Base-by-base conservation (phyloP, 2,329 filamentous ascomycete species). In the Cadophora sp. region DNA sequence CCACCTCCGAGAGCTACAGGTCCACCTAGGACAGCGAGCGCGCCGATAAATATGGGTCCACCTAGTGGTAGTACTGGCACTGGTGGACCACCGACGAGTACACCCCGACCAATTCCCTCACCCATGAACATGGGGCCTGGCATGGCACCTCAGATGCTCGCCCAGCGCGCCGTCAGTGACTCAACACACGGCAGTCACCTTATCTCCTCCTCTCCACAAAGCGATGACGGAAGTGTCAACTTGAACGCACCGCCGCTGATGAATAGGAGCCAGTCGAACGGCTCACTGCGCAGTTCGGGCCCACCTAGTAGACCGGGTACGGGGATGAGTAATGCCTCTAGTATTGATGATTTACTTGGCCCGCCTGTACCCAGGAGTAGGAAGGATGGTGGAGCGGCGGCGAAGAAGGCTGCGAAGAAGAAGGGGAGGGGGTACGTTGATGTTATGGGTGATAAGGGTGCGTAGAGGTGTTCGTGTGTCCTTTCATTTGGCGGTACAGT, bases 391-490 rank as follows among this genome's bases (percentile, higher is more conserved):
- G 84, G 84, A 0, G 81, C 76, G n/a, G 45, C 56, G 20, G 62
- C 50, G 8, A 64, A 64, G 71, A 91, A 88, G 78, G 93, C 91
- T 78, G 93, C 91, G 78, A 83, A 87, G 74, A 93, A 93, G 83
- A 97, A 94, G 83, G 89, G 90, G 24, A 91, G 93, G 36, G 84
- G 94, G 33, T 99, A 99, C 83, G 90, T 99, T 36, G 96, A 99
- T 84, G 93, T 99, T 68, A 97, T 98, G 94, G 91, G 73, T 3
- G 74, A 74, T 14, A 76, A 75, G 53, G 64, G 59, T 8, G 18
- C 64, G 59, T 62, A 39, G 30, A 48, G 16, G 51, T 33, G 9
- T 27, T 3, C 7, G 50, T n/a, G 27, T 4, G n/a, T 53, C 11
- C 43, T 5, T 2, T 13, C 1, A n/a, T n/a, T 8, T 30, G 24